Evolutionary conservation across 176 grass and related monocot genomes (phyloP), one percentile per base, ranked within the genome.

Genomic region (Phoenix dactylifera): DNA sequence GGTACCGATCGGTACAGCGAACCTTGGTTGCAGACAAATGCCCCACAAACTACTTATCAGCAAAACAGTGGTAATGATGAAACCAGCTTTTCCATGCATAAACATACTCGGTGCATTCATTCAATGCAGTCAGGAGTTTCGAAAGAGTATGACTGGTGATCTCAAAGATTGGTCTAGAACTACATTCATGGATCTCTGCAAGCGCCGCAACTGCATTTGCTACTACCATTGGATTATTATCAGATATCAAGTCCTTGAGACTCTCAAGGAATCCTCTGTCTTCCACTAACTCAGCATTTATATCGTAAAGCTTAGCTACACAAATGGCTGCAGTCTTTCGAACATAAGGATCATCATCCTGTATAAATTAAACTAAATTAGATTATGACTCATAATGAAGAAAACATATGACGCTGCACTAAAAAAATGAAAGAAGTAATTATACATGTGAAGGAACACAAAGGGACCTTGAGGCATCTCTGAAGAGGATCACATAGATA

Each of bases 211-310:
- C 93, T 39, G 93, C 93, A 92, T 98, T 98, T 85, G 93, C 93
- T 66, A 98, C 93, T 23, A 98, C 93, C 93, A 98, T 98, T 60
- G 93, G 93, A 82, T 98, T 98, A 63, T 98, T 98, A 71, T 98
- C 93, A 64, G 87, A 98, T 58, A 98, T 98, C 62, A 98, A 83
- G 68, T 98, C 87, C 50, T 89, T 98, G 39, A 91, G 81, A 52
- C 79, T 86, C 70, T 98, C 93, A 39, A 98, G 66, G 69, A 98
- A 98, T 60, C 93, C 93, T 69, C 93, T 83, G 72, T 98, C 93
- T 83, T 98, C 87, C 60, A 98, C 93, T 65, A 98, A 67, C 73
- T 92, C 87, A 54, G 87, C 87, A 22, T 98, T 98, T 89, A 98
- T 98, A 71, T 98, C 93, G 80, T 92, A 98, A 62, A 98, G 82